A percentile compares a stretch with the other conserved stretches of the same genome.
Evolutionary conservation across 495 filamentous ascomycete genomes (phyloP).

Genomic region (Penicillium taxi): DNA sequence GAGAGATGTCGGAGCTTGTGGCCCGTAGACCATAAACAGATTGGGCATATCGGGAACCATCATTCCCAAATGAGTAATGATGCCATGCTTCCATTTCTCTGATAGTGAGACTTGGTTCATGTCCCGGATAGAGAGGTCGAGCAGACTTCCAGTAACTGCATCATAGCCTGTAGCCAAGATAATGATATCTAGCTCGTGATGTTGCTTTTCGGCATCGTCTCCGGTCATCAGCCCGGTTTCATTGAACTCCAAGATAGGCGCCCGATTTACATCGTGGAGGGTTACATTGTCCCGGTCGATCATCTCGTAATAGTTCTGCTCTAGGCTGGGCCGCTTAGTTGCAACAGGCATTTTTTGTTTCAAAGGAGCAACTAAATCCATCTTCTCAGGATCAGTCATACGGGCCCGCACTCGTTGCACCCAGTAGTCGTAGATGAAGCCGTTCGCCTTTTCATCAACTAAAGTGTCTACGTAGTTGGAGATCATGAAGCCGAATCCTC

Average conservation of each 20-base stretch:
- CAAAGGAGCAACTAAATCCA: slow-evolving; percentile 44
- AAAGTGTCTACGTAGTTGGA: slow-evolving; percentile 45
- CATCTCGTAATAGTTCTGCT: slow-evolving; percentile 48
- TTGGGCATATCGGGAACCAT: slow-evolving; percentile 43
- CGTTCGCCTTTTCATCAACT: slow-evolving; percentile 37
- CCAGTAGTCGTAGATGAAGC: slow-evolving; percentile 49
- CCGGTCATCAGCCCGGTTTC: slow-evolving; percentile 34
- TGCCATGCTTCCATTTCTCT: slow-evolving; percentile 42
- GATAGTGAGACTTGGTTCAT: slow-evolving; percentile 29
- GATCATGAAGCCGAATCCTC: slow-evolving; percentile 44
- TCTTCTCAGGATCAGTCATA: slow-evolving; percentile 38
- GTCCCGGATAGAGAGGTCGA: slow-evolving; percentile 36
- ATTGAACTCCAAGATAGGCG: slow-evolving; percentile 39
- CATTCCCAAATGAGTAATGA: slow-evolving; percentile 44
- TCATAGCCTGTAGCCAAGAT: slow-evolving; percentile 50
- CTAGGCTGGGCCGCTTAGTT: slow-evolving; percentile 45
- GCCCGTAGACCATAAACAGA: slow-evolving; percentile 46
- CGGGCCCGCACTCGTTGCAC: slow-evolving; percentile 38
- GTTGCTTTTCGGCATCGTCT: slow-evolving; percentile 19
- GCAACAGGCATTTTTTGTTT: slow-evolving; percentile 41
- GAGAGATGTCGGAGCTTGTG: slow-evolving; percentile 41
- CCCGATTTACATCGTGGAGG: slow-evolving; percentile 39
- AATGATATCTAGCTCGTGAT: slow-evolving; percentile 42
- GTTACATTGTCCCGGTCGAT: slow-evolving; percentile 46
- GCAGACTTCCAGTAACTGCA: slow-evolving; percentile 42